A percentile compares a stretch with the other conserved stretches of the same genome.
Conservation (phyloP, 805 yeast genomes). For the Candida sphagnicola region DNA sequence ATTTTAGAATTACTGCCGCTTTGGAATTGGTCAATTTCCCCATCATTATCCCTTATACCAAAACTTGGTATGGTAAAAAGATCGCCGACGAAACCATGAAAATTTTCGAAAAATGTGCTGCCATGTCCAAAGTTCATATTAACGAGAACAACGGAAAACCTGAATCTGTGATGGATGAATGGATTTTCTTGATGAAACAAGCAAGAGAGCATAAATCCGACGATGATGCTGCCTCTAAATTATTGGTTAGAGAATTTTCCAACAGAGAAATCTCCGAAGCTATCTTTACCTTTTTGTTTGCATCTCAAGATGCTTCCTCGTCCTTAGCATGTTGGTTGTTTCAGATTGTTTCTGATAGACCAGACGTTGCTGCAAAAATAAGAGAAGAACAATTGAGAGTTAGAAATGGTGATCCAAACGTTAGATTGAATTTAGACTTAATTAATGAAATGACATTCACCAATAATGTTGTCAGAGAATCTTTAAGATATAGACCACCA, state of each 20-base stretch:
- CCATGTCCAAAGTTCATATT: slow-evolving; percentile 76
- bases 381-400: slow-evolving; percentile 89
- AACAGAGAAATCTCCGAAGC: slow-evolving; percentile 94
- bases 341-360: slow-evolving; percentile 94
- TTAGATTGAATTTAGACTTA: slow-evolving; percentile 61
- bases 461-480: slow-evolving; percentile 84
- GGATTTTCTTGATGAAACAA: slow-evolving; percentile 84
- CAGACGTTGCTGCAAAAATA: slow-evolving; percentile 80
- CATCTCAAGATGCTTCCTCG: slow-evolving; percentile 97
- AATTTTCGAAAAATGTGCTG: slow-evolving; percentile 86
- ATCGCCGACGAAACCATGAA: slow-evolving; percentile 94
- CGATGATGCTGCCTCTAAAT: slow-evolving; percentile 51
- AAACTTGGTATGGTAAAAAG: slow-evolving; percentile 95
- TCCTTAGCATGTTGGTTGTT: slow-evolving; percentile 97
- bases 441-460: slow-evolving; percentile 88
- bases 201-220: slow-evolving; percentile 52
- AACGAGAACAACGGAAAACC: slow-evolving; percentile 69
- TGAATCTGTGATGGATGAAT: slow-evolving; percentile 90
- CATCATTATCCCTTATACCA: slow-evolving; percentile 90
- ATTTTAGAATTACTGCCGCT: slow-evolving; percentile 90
- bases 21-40: slow-evolving; percentile 97
- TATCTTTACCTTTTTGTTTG: slow-evolving; percentile 92
- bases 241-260: slow-evolving; percentile 74
- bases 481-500: slow-evolving; percentile 94
- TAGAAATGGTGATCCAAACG: slow-evolving; percentile 70